Percentiles rank a stretch among this genome's conserved stretches.
These are phyloP conservation scores for Tardiomyces digboiensis DNA, from an alignment of 1,139 yeast genomes.

Conservation along the genomic window DNA sequence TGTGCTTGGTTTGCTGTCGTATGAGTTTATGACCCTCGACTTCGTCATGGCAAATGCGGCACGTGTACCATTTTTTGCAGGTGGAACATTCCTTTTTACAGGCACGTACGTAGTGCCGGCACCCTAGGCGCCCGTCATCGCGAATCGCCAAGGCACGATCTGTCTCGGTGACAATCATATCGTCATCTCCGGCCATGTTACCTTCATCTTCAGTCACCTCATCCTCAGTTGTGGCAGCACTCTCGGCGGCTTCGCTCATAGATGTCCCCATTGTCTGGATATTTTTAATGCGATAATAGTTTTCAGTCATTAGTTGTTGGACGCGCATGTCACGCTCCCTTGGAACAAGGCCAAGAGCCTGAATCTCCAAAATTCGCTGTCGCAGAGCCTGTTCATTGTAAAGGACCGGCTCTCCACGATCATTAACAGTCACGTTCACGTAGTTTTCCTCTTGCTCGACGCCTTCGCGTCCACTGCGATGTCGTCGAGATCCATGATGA, in stretches of 20 bases:
- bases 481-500: no score
- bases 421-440: not conserved
- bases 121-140: conserved; percentile 47
- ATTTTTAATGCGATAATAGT: conserved; percentile 2
- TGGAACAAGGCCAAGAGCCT: conserved; percentile 23
- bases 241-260: conserved; percentile 3
- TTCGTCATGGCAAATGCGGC: conserved; percentile 82
- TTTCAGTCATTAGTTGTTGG: conserved; percentile 8
- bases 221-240: conserved; percentile 10
- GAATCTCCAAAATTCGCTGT: conserved; percentile 46
- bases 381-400: conserved; percentile 30
- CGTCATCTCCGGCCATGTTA: conserved; percentile 7
- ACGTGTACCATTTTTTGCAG: conserved; percentile 67
- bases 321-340: conserved; percentile 14
- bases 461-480: no score
- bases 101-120: conserved; percentile 74
- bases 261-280: not conserved
- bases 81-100: conserved; percentile 77
- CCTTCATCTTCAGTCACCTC: conserved; percentile 14
- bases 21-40: conserved; percentile 46
- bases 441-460: no score
- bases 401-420: conserved; percentile 3
- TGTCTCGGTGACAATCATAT: conserved; percentile 31
- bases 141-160: conserved; percentile 43
- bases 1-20: conserved; percentile 54